These are phyloP conservation scores for Penicillium macrosclerotiorum DNA, from an alignment of 495 filamentous ascomycete species.

Conservation along the genomic window DNA sequence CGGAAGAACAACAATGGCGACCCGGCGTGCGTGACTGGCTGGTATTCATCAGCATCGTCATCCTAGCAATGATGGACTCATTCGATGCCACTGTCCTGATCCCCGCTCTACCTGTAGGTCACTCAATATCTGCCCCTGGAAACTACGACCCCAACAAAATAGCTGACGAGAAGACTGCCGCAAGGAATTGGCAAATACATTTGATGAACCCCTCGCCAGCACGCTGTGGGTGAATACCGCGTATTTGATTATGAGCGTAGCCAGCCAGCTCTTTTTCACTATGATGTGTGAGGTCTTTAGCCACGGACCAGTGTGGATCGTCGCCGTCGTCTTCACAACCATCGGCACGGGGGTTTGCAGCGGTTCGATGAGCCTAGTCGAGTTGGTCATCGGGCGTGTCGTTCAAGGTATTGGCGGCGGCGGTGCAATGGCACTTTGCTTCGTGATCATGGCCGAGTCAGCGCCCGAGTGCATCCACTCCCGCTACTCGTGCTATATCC, in stretches of 20 bases:
- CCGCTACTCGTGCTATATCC: slow-evolving; percentile 38
- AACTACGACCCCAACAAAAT: slow-evolving; percentile 5
- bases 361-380: slow-evolving; percentile 56
- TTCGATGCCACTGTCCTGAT: slow-evolving; percentile 38
- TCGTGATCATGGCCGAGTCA: slow-evolving; percentile 66
- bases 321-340: slow-evolving; percentile 52
- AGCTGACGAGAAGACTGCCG: slow-evolving; percentile 1
- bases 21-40: slow-evolving; percentile 33
- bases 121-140: background rate
- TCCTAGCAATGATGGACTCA: slow-evolving; percentile 39
- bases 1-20: slow-evolving; percentile 20
- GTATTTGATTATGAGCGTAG: slow-evolving; percentile 38
- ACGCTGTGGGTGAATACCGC: slow-evolving; percentile 41
- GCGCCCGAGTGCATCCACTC: slow-evolving; percentile 43
- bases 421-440: slow-evolving; percentile 60
- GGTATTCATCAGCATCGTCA: slow-evolving; percentile 30
- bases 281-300: slow-evolving; percentile 43
- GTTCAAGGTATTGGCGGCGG: slow-evolving; percentile 75
- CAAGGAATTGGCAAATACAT: slow-evolving; percentile 28
- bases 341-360: slow-evolving; percentile 59
- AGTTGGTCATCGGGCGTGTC: slow-evolving; percentile 61
- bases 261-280: slow-evolving; percentile 38
- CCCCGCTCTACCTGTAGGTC: slow-evolving; percentile 25
- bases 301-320: slow-evolving; percentile 44
- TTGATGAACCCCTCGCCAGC: slow-evolving; percentile 27